Percentiles rank a stretch among this genome's conserved stretches.
Evolutionary conservation across 2,329 filamentous ascomycete species (phyloP).

Genomic region (Metarhizium album): DNA sequence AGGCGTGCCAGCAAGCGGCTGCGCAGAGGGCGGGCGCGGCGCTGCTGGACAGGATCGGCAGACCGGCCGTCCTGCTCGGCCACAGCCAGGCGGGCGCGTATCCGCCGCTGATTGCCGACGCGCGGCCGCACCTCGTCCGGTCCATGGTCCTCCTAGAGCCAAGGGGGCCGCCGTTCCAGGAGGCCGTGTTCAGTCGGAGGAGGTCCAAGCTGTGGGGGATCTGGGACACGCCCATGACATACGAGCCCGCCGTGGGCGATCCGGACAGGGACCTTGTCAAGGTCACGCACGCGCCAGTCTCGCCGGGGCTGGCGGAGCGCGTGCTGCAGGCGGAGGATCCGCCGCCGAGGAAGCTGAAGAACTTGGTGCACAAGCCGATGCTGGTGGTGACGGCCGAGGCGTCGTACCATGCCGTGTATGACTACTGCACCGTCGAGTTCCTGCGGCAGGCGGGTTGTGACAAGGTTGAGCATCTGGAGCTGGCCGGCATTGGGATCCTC

Average conservation of each 20-base stretch:
- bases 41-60: slow-evolving; percentile 31
- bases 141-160: slow-evolving; percentile 35
- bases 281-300: too few species aligned
- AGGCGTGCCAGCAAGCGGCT: slow-evolving; percentile 22
- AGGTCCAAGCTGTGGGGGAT: slow-evolving; percentile 13
- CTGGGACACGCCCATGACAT: too few species aligned
- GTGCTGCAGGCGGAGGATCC: background rate
- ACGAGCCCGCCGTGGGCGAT: too few species aligned
- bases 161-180: slow-evolving; percentile 34
- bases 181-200: slow-evolving; percentile 25
- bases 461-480: slow-evolving; percentile 22
- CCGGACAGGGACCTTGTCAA: too few species aligned
- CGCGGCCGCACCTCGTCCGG: slow-evolving; percentile 27
- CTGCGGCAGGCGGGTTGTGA: slow-evolving; percentile 31
- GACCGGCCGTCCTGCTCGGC: slow-evolving; percentile 27
- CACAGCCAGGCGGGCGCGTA: slow-evolving; percentile 36
- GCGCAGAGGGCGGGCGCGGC: slow-evolving; percentile 29
- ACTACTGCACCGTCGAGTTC: slow-evolving; percentile 30
- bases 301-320: too few species aligned
- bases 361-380: slow-evolving; percentile 10
- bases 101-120: slow-evolving; percentile 31
- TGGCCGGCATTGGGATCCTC: slow-evolving; percentile 26
- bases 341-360: slow-evolving; percentile 9
- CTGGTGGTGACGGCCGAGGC: slow-evolving; percentile 26
- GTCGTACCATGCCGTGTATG: slow-evolving; percentile 34